These are phyloP conservation scores for Besnoitia besnoiti DNA, from an alignment of 169 alveolate species.

Conservation along the genomic window DNA sequence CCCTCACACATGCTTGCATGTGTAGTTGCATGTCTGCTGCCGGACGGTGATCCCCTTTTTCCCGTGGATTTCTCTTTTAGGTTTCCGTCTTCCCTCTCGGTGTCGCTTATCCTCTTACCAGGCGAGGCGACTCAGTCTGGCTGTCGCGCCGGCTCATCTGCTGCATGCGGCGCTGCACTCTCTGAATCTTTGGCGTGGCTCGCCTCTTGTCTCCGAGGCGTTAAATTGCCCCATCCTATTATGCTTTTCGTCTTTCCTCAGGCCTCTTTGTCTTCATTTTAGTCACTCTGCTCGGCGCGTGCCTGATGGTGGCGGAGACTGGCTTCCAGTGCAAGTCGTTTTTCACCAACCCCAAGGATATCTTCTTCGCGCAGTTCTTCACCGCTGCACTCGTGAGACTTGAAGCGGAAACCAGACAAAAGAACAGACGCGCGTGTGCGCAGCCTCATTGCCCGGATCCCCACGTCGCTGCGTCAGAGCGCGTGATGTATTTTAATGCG, in stretches of 20 bases:
- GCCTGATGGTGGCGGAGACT: background rate
- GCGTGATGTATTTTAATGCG: background rate
- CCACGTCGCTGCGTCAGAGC: background rate
- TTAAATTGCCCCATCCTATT: background rate
- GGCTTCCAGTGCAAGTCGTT: background rate
- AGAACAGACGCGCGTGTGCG: background rate
- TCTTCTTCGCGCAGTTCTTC: conserved; percentile 30
- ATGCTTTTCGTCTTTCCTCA: background rate
- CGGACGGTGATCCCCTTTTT: too few relatives aligned
- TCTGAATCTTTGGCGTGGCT: background rate
- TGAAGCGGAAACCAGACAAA: background rate
- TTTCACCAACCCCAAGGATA: background rate
- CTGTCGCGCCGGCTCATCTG: background rate
- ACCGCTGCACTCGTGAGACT: conserved; percentile 20
- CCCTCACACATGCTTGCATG: too few relatives aligned
- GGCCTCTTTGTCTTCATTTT: conserved; percentile 13
- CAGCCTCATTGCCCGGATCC: background rate
- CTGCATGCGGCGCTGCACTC: background rate
- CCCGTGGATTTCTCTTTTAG: too few relatives aligned
- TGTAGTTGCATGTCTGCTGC: too few relatives aligned
- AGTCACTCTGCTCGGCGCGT: conserved; percentile 25
- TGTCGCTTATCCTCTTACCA: too few relatives aligned
- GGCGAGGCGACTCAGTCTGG: too few relatives aligned
- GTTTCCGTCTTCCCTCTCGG: too few relatives aligned
- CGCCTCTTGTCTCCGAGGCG: background rate